Evolutionary conservation across 2,329 filamentous ascomycete species (phyloP), one percentile per base, ranked within the genome.

Genomic region (Aspergillus fischeri): DNA sequence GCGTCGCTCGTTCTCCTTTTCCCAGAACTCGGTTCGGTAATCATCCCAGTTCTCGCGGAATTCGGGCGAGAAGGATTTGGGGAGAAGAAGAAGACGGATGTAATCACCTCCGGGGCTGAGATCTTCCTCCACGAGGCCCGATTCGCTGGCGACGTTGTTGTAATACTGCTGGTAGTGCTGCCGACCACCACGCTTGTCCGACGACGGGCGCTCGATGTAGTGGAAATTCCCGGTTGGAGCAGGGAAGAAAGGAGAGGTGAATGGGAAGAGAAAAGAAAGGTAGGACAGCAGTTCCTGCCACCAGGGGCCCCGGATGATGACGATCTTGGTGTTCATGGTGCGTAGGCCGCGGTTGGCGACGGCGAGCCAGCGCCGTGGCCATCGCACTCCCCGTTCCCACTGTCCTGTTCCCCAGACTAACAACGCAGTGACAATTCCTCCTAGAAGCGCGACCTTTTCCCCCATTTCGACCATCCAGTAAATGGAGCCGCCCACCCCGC

Each of bases 31-130:
- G 35, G 88, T 87, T 53, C 94, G 84, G 75, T 95, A 99, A 17
- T 93, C 81, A 70, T 99, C 94, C 94, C 94, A 99, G 63, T 96
- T 96, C 73, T 97, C 92, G 21, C 94, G 84, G 69, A 99, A 99
- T 49, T 91, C 91, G 0, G 94, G 88, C 5, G 91, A 95, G 70
- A 99, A 99, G 0, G 92, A 92, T 71, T 99, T 99, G 1, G 94
- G 91, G 10, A 97, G 83, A 7, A 99, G 81, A 20, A 97, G 80
- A 1, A 99, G 82, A 73, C 96, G 94, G 65, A 99, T 88, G 69
- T 93, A 90, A 75, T 97, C 92, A 2, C 94, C 94, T 0, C 92
- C 93, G 0, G 90, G 86, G 0, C 91, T 89, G 47, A 99, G 82
- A 69, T 97, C 94, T 74, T 97, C 93, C 70, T 97, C 92, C 55